phyloP scores from a whole-genome alignment of 176 grass and related monocot species.

The Thalia dealbata region DNA sequence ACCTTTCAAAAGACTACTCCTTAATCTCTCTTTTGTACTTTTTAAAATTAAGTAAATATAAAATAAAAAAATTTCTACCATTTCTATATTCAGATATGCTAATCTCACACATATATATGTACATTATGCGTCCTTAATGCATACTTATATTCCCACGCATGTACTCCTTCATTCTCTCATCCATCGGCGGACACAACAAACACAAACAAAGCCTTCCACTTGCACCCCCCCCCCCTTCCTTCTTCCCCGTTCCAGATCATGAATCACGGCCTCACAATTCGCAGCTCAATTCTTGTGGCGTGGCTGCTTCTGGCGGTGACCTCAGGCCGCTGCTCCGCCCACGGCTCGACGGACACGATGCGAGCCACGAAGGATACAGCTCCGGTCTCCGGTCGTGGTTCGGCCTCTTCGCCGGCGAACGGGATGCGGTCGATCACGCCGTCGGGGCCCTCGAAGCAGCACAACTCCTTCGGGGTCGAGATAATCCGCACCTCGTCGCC shows the following conservation, averaged over 20 bases:
- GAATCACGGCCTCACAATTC: not conserved
- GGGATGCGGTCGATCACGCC: conserved; percentile 6
- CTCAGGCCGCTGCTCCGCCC: not conserved
- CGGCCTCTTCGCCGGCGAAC: not conserved
- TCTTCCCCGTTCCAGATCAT: not conserved
- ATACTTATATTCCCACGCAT: not conserved
- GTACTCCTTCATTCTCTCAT: not conserved
- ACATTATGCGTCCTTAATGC: not conserved
- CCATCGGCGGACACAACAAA: too few species aligned
- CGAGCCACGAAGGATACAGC: not conserved
- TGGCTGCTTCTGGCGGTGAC: not conserved
- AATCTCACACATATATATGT: too few species aligned
- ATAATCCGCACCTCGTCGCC: not conserved
- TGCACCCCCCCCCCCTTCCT: too few species aligned
- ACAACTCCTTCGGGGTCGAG: conserved; percentile 9
- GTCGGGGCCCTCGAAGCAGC: conserved; percentile 18
- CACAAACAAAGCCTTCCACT: too few species aligned
- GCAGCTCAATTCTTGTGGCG: not conserved
- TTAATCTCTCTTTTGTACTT: too few species aligned
- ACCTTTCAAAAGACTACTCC: too few species aligned
- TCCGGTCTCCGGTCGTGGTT: not conserved
- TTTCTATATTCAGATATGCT: too few species aligned
- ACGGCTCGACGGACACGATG: not conserved
- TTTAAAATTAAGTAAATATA: too few species aligned
- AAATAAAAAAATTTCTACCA: too few species aligned